Base-by-base conservation (phyloP, 1,284 basidiomycete species). In the Trametes pubescens region DNA sequence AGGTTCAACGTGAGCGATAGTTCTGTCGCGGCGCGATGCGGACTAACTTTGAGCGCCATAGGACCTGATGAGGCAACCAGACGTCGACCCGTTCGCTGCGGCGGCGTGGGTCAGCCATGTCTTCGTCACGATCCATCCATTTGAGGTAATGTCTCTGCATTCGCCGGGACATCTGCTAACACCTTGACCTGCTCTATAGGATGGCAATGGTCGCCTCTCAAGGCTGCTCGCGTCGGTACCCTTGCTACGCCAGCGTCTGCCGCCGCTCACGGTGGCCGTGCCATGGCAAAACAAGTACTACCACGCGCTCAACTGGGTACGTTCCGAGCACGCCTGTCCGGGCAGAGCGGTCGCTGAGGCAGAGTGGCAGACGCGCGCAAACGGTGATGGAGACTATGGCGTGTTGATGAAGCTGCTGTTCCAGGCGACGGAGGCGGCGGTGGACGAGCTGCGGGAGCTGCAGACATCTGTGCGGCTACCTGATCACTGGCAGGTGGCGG, bases 21-120 rank as follows among this genome's bases (percentile, higher is more conserved):
- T 2, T 46, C 46, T 10, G 24, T 21, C 16, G 32, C 21, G 5
- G 26, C 16, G 21, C 21, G 26, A 24, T 21, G 18, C 18, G 29
- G 6, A 24, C 26, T 43, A 13, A 32, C 11, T 37, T 0, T 21
- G n/a, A n/a, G 11, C 10, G 6, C 4, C 43, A 4, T 40, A 62
- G 61, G 61, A 62, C 18, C 14, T 57, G 9, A 52, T 62, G 55
- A 46, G 56, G 40, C 55, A 49, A 37, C 40, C 10, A 3, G 57
- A 62, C 34, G 47, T 63, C 9, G 57, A 62, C 32, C 61, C 65
- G 9, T 66, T 66, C 53, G 61, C 58, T 4, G 61, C 61, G 7
- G 61, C 65, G 1, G 65, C 65, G 6, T 66, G 65, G 65, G 63
- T 66, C 24, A 62, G 61, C 51, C 61, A 66, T 24, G 65, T 66